Evolutionary conservation across 2,329 filamentous ascomycete genomes (phyloP).

Genomic region (Botryotinia narcissicola): DNA sequence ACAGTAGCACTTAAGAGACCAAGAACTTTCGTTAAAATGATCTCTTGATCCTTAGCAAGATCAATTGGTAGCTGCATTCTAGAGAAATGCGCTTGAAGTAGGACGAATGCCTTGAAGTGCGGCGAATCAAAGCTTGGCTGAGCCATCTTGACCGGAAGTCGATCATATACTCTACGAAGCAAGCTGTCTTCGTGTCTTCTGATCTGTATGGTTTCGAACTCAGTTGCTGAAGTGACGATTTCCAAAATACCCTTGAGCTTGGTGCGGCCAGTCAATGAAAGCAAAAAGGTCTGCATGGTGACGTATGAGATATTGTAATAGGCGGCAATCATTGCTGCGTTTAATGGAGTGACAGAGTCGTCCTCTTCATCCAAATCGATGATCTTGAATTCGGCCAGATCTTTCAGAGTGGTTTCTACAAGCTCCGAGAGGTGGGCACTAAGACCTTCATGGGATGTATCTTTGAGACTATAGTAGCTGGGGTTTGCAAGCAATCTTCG

Average conservation of each 20-base stretch:
- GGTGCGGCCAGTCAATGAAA: slow-evolving; percentile 83
- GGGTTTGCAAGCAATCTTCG: slow-evolving; percentile 91
- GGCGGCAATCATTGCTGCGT: slow-evolving; percentile 95
- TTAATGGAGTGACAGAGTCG: slow-evolving; percentile 82
- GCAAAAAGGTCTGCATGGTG: slow-evolving; percentile 97
- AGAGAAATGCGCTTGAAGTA: slow-evolving; percentile 95
- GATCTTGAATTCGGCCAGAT: slow-evolving; percentile 88
- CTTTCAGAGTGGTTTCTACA: slow-evolving; percentile 87
- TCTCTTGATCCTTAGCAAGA: slow-evolving; percentile 91
- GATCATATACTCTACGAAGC: slow-evolving; percentile 88
- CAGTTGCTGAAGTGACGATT: slow-evolving; percentile 93
- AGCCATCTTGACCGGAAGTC: slow-evolving; percentile 91
- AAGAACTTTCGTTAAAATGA: slow-evolving; percentile 79
- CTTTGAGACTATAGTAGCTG: slow-evolving; percentile 88
- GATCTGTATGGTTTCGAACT: slow-evolving; percentile 94
- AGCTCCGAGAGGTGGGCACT: slow-evolving; percentile 92
- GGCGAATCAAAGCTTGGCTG: slow-evolving; percentile 85
- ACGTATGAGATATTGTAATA: slow-evolving; percentile 99
- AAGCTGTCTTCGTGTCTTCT: slow-evolving; percentile 87
- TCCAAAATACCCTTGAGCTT: slow-evolving; percentile 97
- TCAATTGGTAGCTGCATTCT: slow-evolving; percentile 96
- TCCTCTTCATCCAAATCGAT: slow-evolving; percentile 95
- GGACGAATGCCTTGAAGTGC: slow-evolving; percentile 97
- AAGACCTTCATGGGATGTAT: slow-evolving; percentile 87
- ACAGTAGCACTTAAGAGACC: slow-evolving; percentile 88